phyloP scores from a whole-genome alignment of 1,284 basidiomycete genomes.

The Puccinia coronata region DNA sequence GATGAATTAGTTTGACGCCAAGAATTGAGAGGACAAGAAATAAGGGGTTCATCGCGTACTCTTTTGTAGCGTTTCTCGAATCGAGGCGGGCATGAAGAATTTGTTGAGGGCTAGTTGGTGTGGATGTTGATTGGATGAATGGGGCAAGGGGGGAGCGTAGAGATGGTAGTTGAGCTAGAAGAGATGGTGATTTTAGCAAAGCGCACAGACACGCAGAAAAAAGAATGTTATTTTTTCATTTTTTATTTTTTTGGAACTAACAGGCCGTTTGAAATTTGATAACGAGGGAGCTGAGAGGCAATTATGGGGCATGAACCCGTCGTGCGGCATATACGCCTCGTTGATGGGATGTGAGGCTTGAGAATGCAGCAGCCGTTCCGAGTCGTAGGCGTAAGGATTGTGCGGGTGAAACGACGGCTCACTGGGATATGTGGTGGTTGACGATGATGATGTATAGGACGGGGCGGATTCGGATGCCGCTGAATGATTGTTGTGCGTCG shows the following conservation, averaged over 20 bases:
- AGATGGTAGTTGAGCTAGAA: constrained; percentile 83
- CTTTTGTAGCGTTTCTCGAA: constrained; percentile 76
- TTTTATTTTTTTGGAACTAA: constrained; percentile 18
- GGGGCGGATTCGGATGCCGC: constrained; percentile 31
- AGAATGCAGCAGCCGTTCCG: constrained; percentile 35
- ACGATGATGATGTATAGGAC: constrained; percentile 45
- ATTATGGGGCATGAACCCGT: constrained; percentile 5
- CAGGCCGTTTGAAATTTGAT: constrained; percentile 49
- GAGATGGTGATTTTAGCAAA: neutral
- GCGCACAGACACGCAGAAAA: neutral
- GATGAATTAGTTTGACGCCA: constrained; percentile 8
- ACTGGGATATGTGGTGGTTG: constrained; percentile 13
- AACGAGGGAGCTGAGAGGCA: constrained; percentile 38
- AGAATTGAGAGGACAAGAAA: neutral
- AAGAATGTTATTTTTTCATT: neutral
- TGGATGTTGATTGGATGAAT: constrained; percentile 62
- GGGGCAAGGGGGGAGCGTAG: constrained; percentile 71
- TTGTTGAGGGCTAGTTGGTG: constrained; percentile 61
- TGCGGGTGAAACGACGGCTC: constrained; percentile 41
- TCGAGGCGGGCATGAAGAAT: constrained; percentile 71
- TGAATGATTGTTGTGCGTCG: constrained; percentile 25
- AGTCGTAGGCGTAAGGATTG: constrained; percentile 46
- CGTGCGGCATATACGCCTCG: constrained; percentile 28
- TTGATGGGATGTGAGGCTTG: constrained; percentile 12
- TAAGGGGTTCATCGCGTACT: constrained; percentile 67